These are phyloP conservation scores for Pythium dissimile DNA, from an alignment of 352 stramenopile species.

Conservation along the genomic window DNA sequence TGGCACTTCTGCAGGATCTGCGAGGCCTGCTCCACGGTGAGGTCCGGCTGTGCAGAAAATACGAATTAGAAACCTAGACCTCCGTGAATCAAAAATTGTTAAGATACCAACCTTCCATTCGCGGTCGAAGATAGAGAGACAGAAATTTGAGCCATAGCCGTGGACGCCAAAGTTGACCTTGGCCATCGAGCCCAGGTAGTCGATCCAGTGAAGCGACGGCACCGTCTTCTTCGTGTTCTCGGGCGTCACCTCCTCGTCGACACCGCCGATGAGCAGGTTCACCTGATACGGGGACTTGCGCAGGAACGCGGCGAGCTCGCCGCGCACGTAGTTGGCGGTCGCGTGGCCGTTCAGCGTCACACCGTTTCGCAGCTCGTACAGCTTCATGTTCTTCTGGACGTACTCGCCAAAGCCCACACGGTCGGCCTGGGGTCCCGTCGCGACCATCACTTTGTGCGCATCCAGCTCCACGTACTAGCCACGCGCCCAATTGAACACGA, in stretches of 20 bases:
- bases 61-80: neutral
- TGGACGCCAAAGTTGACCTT: constrained; percentile 87
- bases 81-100: neutral
- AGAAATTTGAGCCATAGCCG: constrained; percentile 84
- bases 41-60: constrained; percentile 40
- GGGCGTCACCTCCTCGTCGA: constrained; percentile 42
- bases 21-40: constrained; percentile 72
- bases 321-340: constrained; percentile 83
- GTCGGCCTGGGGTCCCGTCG: constrained; percentile 72
- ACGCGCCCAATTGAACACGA: no score
- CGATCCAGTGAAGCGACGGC: constrained; percentile 86
- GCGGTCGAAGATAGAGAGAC: constrained; percentile 83
- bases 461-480: constrained; percentile 70
- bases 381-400: constrained; percentile 91
- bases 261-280: constrained; percentile 77
- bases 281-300: constrained; percentile 84
- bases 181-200: constrained; percentile 82
- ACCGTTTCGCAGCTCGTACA: constrained; percentile 87
- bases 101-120: constrained; percentile 65
- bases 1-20: constrained; percentile 77
- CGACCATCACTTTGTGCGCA: constrained; percentile 79
- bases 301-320: constrained; percentile 75
- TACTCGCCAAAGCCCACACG: constrained; percentile 85
- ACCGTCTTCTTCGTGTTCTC: constrained; percentile 26
- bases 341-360: constrained; percentile 77